Evolutionary conservation across 2,329 filamentous ascomycete genomes (phyloP).

Genomic region (Colletotrichum liaoningense): DNA sequence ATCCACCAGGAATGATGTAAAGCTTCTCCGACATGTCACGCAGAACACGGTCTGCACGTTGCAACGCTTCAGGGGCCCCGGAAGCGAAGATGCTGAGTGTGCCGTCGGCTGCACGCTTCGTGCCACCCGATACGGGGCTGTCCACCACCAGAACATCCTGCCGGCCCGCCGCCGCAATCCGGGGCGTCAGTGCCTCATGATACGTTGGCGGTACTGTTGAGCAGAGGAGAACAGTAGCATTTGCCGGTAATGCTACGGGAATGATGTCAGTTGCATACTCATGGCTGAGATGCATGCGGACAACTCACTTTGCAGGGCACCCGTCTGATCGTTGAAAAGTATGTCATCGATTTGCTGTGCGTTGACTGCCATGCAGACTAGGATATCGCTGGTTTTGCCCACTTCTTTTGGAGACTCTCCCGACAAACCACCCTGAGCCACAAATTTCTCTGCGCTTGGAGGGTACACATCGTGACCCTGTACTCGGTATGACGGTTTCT

Average conservation of each 20-base stretch:
- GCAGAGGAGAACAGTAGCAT: constrained; percentile 42
- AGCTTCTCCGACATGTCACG: constrained; percentile 69
- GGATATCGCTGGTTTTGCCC: constrained; percentile 41
- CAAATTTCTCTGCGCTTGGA: constrained; percentile 44
- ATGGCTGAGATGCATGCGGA: neutral
- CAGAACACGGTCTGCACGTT: constrained; percentile 64
- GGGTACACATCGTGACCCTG: constrained; percentile 46
- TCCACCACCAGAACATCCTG: constrained; percentile 68
- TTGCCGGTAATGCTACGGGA: constrained; percentile 28
- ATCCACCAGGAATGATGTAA: constrained; percentile 59
- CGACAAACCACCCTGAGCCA: constrained; percentile 39
- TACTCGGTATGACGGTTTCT: constrained; percentile 43
- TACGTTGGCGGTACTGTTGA: constrained; percentile 50
- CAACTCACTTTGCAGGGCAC: constrained; percentile 36
- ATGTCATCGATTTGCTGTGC: constrained; percentile 46
- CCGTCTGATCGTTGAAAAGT: constrained; percentile 45
- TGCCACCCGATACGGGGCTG: constrained; percentile 78
- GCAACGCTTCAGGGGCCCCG: constrained; percentile 60
- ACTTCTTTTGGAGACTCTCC: constrained; percentile 42
- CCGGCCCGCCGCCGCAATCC: constrained; percentile 29
- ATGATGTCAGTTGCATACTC: neutral
- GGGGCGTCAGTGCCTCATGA: constrained; percentile 23
- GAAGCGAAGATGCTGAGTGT: constrained; percentile 76
- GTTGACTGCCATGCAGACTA: constrained; percentile 51
- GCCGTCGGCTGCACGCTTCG: constrained; percentile 74